Base-by-base conservation (phyloP, 2,329 filamentous ascomycete species). In the Ophiostoma quercus region DNA sequence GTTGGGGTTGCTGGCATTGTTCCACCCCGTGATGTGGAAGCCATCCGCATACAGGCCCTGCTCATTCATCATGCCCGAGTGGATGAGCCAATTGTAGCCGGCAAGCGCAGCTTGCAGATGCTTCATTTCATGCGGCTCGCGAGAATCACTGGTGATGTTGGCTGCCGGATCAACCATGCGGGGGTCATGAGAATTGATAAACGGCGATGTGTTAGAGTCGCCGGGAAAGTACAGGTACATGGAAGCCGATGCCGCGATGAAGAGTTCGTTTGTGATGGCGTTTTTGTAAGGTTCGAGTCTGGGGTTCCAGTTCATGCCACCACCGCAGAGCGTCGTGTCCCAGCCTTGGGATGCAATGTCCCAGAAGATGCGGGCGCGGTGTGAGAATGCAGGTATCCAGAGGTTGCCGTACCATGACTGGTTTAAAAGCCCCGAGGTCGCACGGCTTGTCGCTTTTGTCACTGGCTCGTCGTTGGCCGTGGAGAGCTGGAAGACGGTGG, bases 211-310 rank as follows among this genome's bases (percentile, higher is more conserved):
- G 73, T 94, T 92, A 47, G 84, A 79, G 77, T 97, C 92, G 0
- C 92, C 92, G 0, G 94, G 92, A 74, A 94, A 96, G 76, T 94
- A 86, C 5, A 95, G 84, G 77, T 96, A 97, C 94, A 98, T 97
- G 68, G 85, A 87, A 47, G 94, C 86, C 29, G 91, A 95, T 0
- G 92, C 92, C 0, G 94, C 85, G 71, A 97, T 92, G 80, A 87
- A 97, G 0, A 97, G 85, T 77, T 97, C 88, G 76, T 97, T 97
- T 39, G 94, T 98, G 75, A 98, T 96, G 73, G 94, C 92, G 76
- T 98, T 98, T 77, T 97, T 98, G 82, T 97, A 98, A 0, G 93
- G 92, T 54, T 84, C 73, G 6, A 74, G 71, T 16, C 71, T 72
- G 79, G 72, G 92, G 74, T 91, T 96, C 94, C 94, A 98, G 16